Conservation (phyloP, 148 eudicot genomes). For the Vaccinium corymbosum region DNA sequence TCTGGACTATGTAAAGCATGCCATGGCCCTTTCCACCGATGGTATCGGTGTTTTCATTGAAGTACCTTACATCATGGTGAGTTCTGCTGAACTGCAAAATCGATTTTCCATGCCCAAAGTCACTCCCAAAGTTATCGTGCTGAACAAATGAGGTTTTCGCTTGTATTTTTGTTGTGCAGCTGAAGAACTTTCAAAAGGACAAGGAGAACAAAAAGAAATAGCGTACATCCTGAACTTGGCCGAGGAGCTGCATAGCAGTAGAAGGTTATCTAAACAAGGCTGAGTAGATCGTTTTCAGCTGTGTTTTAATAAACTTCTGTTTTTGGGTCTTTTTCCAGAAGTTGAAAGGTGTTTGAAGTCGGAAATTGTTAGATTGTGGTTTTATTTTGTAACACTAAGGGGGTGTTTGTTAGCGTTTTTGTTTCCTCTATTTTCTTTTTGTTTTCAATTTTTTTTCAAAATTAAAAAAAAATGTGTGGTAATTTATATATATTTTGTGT, state of each 20-base stretch:
- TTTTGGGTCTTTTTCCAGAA: too few species aligned
- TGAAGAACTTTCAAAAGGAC: constrained; percentile 52
- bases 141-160: background rate
- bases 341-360: background rate
- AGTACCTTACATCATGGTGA: constrained; percentile 78
- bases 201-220: constrained; percentile 74
- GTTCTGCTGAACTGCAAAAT: constrained; percentile 12
- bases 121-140: background rate
- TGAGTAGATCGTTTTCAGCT: background rate
- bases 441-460: too few species aligned
- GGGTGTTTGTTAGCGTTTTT: too few species aligned
- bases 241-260: background rate
- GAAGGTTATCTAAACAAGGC: background rate
- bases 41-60: constrained; percentile 80
- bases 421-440: too few species aligned
- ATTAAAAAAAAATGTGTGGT: too few species aligned
- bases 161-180: constrained; percentile 34
- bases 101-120: background rate
- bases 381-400: background rate
- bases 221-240: constrained; percentile 33
- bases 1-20: constrained; percentile 81
- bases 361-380: background rate
- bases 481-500: too few species aligned
- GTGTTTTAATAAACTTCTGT: background rate
- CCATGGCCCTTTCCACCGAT: constrained; percentile 77